These are phyloP conservation scores for Penicillium oxalicum DNA, from an alignment of 2,329 filamentous ascomycete species.

Conservation along the genomic window DNA sequence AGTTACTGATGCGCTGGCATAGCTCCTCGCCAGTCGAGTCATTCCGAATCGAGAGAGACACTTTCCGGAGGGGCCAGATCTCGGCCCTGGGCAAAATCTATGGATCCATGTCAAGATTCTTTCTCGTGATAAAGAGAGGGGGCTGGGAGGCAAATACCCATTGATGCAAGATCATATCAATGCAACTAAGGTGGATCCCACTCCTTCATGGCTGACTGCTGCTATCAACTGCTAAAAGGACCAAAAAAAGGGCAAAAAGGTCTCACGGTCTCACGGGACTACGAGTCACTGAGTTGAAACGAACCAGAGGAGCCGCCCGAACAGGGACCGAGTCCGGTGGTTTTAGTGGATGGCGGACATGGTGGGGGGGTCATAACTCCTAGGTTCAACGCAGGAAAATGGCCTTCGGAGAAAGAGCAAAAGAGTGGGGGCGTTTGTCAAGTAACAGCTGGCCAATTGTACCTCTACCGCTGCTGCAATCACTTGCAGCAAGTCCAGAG, in stretches of 20 bases:
- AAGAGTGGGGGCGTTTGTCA: background rate
- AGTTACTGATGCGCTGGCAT: slow-evolving; percentile 75
- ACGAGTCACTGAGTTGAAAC: no score
- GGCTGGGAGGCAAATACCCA: slow-evolving; percentile 2
- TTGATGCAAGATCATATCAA: slow-evolving; percentile 10
- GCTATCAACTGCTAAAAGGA: no score
- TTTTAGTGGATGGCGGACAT: no score
- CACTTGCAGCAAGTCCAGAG: background rate
- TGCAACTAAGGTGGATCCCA: no score
- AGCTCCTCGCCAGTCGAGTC: slow-evolving; percentile 65
- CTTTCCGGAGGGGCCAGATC: slow-evolving; percentile 7
- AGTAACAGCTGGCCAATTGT: background rate
- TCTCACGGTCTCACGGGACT: no score
- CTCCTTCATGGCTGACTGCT: no score
- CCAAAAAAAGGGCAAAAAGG: no score
- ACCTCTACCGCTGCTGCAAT: background rate
- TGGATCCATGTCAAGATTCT: background rate
- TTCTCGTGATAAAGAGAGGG: background rate
- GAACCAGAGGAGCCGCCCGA: no score
- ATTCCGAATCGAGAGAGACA: slow-evolving; percentile 14
- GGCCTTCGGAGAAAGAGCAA: background rate
- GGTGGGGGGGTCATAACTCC: no score
- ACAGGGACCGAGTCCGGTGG: no score
- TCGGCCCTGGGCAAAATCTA: slow-evolving; percentile 1
- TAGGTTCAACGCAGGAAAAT: background rate